phyloP scores from a whole-genome alignment of 2,329 filamentous ascomycete species.

The Cryphonectria radicalis region DNA sequence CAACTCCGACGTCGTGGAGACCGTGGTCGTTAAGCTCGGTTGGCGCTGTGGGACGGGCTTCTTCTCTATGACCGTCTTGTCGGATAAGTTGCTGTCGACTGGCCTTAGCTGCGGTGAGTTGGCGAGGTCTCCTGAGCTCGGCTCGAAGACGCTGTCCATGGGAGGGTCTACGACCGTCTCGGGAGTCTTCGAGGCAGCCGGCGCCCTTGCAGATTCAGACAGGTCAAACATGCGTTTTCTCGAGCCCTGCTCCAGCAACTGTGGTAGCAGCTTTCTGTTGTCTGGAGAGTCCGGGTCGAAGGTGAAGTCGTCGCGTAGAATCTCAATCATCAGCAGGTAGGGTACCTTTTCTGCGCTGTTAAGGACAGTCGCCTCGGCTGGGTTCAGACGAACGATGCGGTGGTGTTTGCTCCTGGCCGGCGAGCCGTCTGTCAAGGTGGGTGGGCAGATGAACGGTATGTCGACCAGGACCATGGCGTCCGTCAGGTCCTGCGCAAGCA shows the following conservation, averaged over 20 bases:
- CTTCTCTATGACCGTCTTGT: conserved; percentile 26
- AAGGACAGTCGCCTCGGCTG: conserved; percentile 80
- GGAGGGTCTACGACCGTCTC: conserved; percentile 51
- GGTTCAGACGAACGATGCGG: conserved; percentile 81
- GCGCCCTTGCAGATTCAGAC: conserved; percentile 67
- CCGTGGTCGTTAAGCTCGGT: conserved; percentile 65
- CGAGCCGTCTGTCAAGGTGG: conserved; percentile 72
- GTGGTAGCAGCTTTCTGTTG: conserved; percentile 68
- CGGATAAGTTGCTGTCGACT: conserved; percentile 43
- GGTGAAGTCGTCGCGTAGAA: conserved; percentile 79
- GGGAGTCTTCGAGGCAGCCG: conserved; percentile 44
- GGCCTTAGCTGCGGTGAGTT: conserved; percentile 71
- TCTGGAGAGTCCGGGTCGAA: conserved; percentile 77
- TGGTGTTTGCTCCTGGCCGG: conserved; percentile 78
- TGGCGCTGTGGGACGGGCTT: conserved; percentile 53
- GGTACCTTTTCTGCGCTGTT: conserved; percentile 88
- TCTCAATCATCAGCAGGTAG: conserved; percentile 83
- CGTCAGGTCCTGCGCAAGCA: conserved; percentile 75
- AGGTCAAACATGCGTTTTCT: conserved; percentile 69
- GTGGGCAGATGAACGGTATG: conserved; percentile 80
- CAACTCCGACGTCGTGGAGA: conserved; percentile 64
- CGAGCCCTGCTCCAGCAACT: conserved; percentile 60
- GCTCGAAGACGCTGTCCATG: conserved; percentile 80
- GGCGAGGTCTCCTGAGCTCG: conserved; percentile 76
- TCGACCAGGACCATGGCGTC: conserved; percentile 69